Evolutionary conservation across 305 asterid species (phyloP).

Genomic region (Rubia balearica): DNA sequence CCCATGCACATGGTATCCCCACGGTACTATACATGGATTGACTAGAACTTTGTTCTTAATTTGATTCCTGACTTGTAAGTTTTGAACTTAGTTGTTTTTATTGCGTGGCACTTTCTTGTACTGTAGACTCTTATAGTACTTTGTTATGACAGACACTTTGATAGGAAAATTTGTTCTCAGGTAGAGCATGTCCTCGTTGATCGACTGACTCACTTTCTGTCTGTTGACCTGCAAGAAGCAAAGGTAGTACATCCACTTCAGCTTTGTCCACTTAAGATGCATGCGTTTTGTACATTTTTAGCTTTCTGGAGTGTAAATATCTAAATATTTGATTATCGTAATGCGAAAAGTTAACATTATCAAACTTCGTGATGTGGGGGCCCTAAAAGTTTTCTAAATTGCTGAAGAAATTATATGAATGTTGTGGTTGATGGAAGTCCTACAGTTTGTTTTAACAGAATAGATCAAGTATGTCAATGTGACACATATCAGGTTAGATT

Average conservation of each 20-base stretch:
- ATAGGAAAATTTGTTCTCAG: conserved; percentile 36
- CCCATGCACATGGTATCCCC: no score
- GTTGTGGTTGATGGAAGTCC: neutral
- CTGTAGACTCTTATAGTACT: neutral
- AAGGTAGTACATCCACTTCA: conserved; percentile 46
- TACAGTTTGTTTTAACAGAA: neutral
- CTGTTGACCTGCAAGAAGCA: conserved; percentile 85
- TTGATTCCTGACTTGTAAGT: conserved; percentile 4
- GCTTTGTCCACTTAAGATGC: neutral
- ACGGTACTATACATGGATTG: neutral
- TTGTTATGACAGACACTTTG: conserved; percentile 15
- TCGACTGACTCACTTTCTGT: conserved; percentile 71
- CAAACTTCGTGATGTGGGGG: neutral
- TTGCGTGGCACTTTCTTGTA: conserved; percentile 12
- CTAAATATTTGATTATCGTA: neutral
- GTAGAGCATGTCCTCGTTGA: conserved; percentile 96
- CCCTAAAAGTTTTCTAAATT: neutral
- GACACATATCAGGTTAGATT: neutral
- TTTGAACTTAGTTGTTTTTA: neutral
- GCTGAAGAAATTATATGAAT: neutral
- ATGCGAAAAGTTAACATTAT: neutral
- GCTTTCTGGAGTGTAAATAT: neutral
- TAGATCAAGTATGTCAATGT: neutral
- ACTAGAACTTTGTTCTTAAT: neutral
- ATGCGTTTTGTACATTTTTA: neutral